Evolutionary conservation across 345 rosid species (phyloP), one percentile per base, ranked within the genome.

Genomic region (Hibiscus mutabilis): DNA sequence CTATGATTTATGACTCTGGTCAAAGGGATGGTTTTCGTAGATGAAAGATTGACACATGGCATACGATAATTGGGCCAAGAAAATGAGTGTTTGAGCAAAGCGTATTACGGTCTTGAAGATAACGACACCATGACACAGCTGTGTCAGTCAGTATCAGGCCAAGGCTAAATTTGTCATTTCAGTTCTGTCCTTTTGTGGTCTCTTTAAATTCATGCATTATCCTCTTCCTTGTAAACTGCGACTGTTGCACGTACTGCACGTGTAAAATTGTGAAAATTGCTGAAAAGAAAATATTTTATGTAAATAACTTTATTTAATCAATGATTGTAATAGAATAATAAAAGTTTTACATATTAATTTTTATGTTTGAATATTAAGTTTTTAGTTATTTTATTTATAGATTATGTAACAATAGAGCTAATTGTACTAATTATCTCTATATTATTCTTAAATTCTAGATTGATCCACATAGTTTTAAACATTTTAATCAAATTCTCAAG

Each of bases 111-210:
- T 66, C 42, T 52, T 61, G 58, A 72, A 72, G 75, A 60, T 35
- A 51, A 74, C 80, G 74, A 79, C 79, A 77, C 1, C 11, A 35
- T 77, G 74, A 79, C 78, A 77, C 0, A 31, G 47, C 25, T 1
- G 0, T 49, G 53, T 49, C 70, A 60, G 74, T 35, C 60, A 11
- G 51, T 19, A 0, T 25, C 25, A 31, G 62, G 15, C 24, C n/a
- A 22, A 12, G 52, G 40, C 57, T 47, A 53, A 18, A 15, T 40
- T 8, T 5, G 58, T 2, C 35, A 13, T 29, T 29, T 65, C n/a
- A 3, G 2, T 18, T 40, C 3, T 19, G 3, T 14, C 12, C 2
- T 4, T 51, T 5, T 9, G 8, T 53, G 11, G 25, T 53, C 58
- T 53, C 58, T 0, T 53, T 19, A 3, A n/a, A 55, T 10, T 0